Percentiles rank a stretch among this genome's conserved stretches.
Conservation (phyloP, 179 eudicot genomes). For the Vitellaria paradoxa region DNA sequence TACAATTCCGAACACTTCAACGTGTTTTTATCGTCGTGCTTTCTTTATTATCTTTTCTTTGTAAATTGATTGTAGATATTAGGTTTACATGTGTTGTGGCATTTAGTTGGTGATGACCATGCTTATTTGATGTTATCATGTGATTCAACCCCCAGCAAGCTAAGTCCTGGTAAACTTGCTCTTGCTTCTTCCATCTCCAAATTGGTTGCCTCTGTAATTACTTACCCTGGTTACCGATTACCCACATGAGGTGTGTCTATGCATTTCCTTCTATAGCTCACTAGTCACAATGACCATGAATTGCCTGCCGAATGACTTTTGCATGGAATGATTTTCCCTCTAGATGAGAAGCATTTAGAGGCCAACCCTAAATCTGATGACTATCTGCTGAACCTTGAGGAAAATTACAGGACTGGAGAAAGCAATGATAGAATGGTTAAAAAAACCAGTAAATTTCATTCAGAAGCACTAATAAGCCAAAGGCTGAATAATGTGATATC, state of each 20-base stretch:
- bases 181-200: slow-evolving; percentile 75
- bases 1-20: too few relatives aligned
- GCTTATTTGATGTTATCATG: slow-evolving; percentile 30
- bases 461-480: slow-evolving; percentile 2
- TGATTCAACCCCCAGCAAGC: slow-evolving; percentile 51
- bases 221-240: slow-evolving; percentile 84
- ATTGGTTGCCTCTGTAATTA: slow-evolving; percentile 67
- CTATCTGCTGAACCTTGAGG: too few relatives aligned
- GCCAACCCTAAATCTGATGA: too few relatives aligned
- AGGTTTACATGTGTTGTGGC: not conserved
- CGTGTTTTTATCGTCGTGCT: slow-evolving; percentile 5
- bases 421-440: too few relatives aligned
- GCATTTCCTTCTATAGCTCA: not conserved
- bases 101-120: not conserved
- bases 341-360: too few relatives aligned
- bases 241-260: too few relatives aligned
- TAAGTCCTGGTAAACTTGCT: slow-evolving; percentile 67
- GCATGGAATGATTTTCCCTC: too few relatives aligned
- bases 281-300: not conserved
- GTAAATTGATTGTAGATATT: not conserved
- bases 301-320: not conserved
- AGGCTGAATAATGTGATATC: too few relatives aligned
- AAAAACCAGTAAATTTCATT: too few relatives aligned
- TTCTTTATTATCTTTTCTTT: not conserved
- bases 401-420: too few relatives aligned